Evolutionary conservation across 139 green algal genomes (phyloP), one percentile per base, ranked within the genome.

Genomic region (Chlamydomonas schloesseri): DNA sequence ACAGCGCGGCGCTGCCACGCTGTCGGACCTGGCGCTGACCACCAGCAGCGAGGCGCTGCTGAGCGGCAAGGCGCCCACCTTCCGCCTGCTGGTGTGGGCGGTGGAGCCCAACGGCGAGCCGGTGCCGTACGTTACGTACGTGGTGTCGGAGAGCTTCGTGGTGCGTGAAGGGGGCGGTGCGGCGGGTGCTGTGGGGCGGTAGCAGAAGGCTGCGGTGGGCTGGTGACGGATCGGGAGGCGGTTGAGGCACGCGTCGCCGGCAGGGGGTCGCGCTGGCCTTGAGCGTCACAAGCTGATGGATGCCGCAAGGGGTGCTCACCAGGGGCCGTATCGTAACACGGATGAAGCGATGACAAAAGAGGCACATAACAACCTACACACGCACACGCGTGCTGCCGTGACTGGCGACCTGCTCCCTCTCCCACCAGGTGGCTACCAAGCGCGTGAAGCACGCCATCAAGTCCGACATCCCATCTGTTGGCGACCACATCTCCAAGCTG

Each of bases 401-500:
- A n/a, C n/a, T n/a, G n/a, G n/a, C n/a, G n/a, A n/a, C n/a, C n/a
- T n/a, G n/a, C n/a, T n/a, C n/a, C n/a, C n/a, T n/a, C n/a, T n/a
- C n/a, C n/a, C n/a, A n/a, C 18, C 83, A 91, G 88, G 88, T 95
- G 28, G 90, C 92, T 24, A 95, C 92, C 68, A 95, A 95, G 88
- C 90, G 92, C 37, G 92, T 95, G 29, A 95, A 95, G 85, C 88
- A 93, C 55, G 92, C 92, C 23, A 95, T 95, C 82, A 95, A 95
- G 87, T 81, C 58, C 31, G 92, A 95, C 89, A 93, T 95, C 62
- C 92, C 92, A 31, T 88, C 72, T 28, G 75, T 95, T 26, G 73
- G 50, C 20, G 90, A 95, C 87, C 80, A 87, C 53, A 84, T 95
- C n/a, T 90, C 76, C 87, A 95, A 95, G 87, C 87, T 95, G 77